Evolutionary conservation across 768 basidiomycete species (phyloP).

Genomic region (Vararia minispora): DNA sequence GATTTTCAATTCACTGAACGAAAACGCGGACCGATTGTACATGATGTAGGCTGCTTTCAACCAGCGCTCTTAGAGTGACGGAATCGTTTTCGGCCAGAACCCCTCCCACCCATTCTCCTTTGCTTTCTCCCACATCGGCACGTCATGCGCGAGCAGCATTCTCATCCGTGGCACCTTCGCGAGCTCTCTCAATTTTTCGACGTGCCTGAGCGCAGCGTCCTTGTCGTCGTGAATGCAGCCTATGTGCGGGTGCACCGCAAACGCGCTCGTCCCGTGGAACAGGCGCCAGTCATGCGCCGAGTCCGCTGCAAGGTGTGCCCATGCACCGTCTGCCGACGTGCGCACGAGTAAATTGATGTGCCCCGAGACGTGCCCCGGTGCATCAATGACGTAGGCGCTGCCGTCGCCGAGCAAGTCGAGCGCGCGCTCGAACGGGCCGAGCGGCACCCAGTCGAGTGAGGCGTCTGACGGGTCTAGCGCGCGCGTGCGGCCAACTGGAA

Average conservation of each 20-base stretch:
- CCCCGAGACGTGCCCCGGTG: conserved; percentile 11
- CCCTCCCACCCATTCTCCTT: no score
- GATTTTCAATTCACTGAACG: no score
- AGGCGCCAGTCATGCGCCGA: conserved; percentile 7
- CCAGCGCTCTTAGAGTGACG: no score
- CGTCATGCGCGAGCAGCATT: conserved; percentile 7
- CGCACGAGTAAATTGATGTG: conserved; percentile 10
- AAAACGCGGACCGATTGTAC: no score
- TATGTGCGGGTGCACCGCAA: not conserved
- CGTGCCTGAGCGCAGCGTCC: conserved; percentile 3
- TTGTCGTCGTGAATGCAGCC: conserved; percentile 3
- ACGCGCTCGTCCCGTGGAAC: not conserved
- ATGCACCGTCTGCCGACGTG: conserved; percentile 1
- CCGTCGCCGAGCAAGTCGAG: conserved; percentile 12
- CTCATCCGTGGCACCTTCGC: not conserved
- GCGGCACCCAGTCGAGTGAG: not conserved
- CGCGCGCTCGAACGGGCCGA: conserved; percentile 9
- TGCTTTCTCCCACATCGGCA: conserved; percentile 8
- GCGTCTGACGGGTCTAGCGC: not conserved
- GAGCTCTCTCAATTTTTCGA: conserved; percentile 3
- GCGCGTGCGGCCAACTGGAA: not conserved
- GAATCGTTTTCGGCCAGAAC: no score
- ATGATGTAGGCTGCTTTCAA: no score
- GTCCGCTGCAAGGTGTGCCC: conserved; percentile 11
- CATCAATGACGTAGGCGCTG: conserved; percentile 11